Conservation (phyloP, 768 basidiomycete genomes). For the Dioszegia aurantiaca region DNA sequence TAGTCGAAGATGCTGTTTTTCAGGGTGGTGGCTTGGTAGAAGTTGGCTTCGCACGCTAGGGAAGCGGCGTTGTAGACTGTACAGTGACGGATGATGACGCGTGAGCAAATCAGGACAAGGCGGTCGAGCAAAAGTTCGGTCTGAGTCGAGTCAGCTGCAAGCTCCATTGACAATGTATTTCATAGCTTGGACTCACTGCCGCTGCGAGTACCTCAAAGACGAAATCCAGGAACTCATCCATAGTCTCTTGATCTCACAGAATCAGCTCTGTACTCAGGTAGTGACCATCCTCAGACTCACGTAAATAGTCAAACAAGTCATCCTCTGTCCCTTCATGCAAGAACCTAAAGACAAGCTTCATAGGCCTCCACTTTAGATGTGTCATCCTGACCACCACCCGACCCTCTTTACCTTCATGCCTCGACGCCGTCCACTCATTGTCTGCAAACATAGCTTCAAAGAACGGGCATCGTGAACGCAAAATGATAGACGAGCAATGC, state of each 20-base stretch:
- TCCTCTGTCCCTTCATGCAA: constrained; percentile 70
- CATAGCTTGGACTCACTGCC: constrained; percentile 60
- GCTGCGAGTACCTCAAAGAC: constrained; percentile 81
- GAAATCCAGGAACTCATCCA: constrained; percentile 78
- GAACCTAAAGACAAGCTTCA: constrained; percentile 72
- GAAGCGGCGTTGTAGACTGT: constrained; percentile 74
- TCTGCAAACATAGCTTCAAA: constrained; percentile 82
- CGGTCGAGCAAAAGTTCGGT: constrained; percentile 86
- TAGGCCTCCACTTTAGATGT: constrained; percentile 70
- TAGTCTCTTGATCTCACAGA: constrained; percentile 62
- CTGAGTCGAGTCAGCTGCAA: constrained; percentile 52
- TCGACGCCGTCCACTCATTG: constrained; percentile 69
- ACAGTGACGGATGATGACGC: constrained; percentile 65
- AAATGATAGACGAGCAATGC: constrained; percentile 65
- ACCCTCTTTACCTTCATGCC: constrained; percentile 60
- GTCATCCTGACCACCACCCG: constrained; percentile 65
- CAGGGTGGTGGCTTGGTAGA: constrained; percentile 69
- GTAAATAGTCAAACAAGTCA: constrained; percentile 69
- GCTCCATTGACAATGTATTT: neutral
- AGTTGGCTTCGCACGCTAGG: constrained; percentile 75
- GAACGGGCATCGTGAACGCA: constrained; percentile 79
- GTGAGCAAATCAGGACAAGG: constrained; percentile 77
- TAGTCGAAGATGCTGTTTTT: constrained; percentile 72
- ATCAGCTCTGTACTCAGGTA: constrained; percentile 9
- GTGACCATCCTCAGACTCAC: constrained; percentile 53